Conservation (phyloP, 768 basidiomycete genomes). For the Piloderma croceum region DNA sequence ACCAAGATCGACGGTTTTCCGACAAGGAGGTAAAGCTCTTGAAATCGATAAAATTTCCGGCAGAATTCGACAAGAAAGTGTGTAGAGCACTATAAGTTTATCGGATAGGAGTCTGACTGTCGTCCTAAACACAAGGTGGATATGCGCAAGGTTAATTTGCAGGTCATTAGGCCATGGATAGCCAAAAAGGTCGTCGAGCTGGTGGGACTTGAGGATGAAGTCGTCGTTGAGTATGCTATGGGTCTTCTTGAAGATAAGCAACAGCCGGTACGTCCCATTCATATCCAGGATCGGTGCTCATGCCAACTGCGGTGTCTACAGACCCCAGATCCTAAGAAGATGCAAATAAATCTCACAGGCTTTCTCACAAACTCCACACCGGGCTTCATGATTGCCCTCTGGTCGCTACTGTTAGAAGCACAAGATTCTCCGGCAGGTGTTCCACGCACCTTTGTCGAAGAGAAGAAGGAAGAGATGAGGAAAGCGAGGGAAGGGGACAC, state of each 20-base stretch:
- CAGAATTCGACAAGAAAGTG: constrained; percentile 85
- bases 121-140: constrained; percentile 56
- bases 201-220: constrained; percentile 93
- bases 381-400: constrained; percentile 81
- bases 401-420: constrained; percentile 90
- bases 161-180: constrained; percentile 92
- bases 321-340: constrained; percentile 89
- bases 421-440: constrained; percentile 86
- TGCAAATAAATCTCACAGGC: constrained; percentile 92
- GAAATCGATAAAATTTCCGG: constrained; percentile 85
- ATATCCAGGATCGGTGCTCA: neutral
- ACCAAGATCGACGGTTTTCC: constrained; percentile 88
- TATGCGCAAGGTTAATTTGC: constrained; percentile 90
- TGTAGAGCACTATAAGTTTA: constrained; percentile 1
- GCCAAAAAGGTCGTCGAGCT: constrained; percentile 88
- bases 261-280: constrained; percentile 56
- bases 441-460: constrained; percentile 83
- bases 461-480: constrained; percentile 90
- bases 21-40: constrained; percentile 92
- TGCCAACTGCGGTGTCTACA: constrained; percentile 22
- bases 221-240: constrained; percentile 95
- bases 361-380: constrained; percentile 87
- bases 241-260: constrained; percentile 84
- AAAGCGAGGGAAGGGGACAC: constrained; percentile 57
- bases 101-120: neutral